phyloP scores from a whole-genome alignment of 208 protist genomes.

The Leptomonas pyrrhocoris region DNA sequence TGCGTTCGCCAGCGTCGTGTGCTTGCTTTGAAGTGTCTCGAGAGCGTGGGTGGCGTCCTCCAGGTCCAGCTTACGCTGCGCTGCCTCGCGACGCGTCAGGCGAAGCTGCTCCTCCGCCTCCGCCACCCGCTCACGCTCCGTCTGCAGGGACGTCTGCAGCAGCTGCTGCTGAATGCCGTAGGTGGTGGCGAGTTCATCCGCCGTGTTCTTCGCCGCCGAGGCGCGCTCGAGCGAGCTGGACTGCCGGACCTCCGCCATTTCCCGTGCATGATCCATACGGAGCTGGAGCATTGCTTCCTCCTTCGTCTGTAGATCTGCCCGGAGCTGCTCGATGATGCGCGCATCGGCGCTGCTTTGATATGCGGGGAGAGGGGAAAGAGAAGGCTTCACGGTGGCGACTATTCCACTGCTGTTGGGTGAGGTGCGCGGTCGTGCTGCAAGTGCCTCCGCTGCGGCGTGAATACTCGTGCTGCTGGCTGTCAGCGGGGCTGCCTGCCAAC shows the following conservation, averaged over 20 bases:
- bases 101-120: conserved; percentile 43
- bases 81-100: conserved; percentile 21
- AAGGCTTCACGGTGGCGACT: not conserved
- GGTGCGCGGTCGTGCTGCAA: conserved; percentile 5
- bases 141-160: conserved; percentile 51
- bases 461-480: conserved; percentile 7
- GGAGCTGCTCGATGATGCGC: conserved; percentile 27
- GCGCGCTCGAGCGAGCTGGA: conserved; percentile 43
- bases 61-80: conserved; percentile 21
- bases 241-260: conserved; percentile 58
- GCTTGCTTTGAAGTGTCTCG: conserved; percentile 10
- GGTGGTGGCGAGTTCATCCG: conserved; percentile 57
- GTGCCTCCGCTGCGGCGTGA: conserved; percentile 1
- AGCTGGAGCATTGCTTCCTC: conserved; percentile 48
- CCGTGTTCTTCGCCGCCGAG: conserved; percentile 47
- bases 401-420: conserved; percentile 9
- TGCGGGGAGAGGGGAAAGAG: not conserved
- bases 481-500: not conserved
- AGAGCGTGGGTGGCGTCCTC: conserved; percentile 21
- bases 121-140: conserved; percentile 45
- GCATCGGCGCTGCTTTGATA: conserved; percentile 7
- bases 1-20: conserved; percentile 2
- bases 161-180: conserved; percentile 59
- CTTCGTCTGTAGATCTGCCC: conserved; percentile 39
- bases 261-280: conserved; percentile 48